These are phyloP conservation scores for Lipomyces orientalis DNA, from an alignment of 805 yeast genomes.

Conservation along the genomic window DNA sequence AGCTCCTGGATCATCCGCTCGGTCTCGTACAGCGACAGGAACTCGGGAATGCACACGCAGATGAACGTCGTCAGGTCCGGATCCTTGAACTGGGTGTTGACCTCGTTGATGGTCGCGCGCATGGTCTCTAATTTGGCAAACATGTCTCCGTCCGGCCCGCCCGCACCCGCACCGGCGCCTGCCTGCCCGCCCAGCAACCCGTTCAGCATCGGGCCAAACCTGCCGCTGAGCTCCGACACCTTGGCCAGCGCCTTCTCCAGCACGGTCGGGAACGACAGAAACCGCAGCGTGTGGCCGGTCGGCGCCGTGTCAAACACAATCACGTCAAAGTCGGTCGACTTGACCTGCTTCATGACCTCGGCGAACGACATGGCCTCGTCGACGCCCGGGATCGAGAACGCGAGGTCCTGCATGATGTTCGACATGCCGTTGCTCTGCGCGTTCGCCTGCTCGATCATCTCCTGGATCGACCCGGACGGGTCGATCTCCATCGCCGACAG, in stretches of 20 bases:
- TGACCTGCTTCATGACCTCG: conserved; percentile 97
- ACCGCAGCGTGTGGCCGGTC: conserved; percentile 96
- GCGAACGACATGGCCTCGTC: conserved; percentile 98
- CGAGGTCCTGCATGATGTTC: conserved; percentile 83
- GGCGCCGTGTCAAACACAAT: conserved; percentile 99
- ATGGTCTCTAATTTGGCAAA: conserved; percentile 78
- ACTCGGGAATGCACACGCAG: conserved; percentile 97
- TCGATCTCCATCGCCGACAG: conserved; percentile 98
- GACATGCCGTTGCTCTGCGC: conserved; percentile 57
- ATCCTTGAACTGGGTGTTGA: conserved; percentile 91
- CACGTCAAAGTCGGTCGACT: conserved; percentile 75
- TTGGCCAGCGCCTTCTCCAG: conserved; percentile 85
- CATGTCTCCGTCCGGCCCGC: conserved; percentile 57
- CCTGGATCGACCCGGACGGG: conserved; percentile 91
- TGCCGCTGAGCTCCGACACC: conserved; percentile 82
- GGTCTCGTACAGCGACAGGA: conserved; percentile 92
- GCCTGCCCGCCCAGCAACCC: conserved; percentile 58
- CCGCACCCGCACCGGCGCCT: conserved; percentile 59
- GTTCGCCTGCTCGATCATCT: conserved; percentile 64
- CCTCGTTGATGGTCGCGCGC: conserved; percentile 80
- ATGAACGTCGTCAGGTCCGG: conserved; percentile 92
- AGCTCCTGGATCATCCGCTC: conserved; percentile 98
- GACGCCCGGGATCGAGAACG: conserved; percentile 96
- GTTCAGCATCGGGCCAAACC: conserved; percentile 88
- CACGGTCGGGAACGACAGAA: conserved; percentile 91